Evolutionary conservation across 805 yeast genomes (phyloP), one percentile per base, ranked within the genome.

Genomic region (Spathaspora boniae): DNA sequence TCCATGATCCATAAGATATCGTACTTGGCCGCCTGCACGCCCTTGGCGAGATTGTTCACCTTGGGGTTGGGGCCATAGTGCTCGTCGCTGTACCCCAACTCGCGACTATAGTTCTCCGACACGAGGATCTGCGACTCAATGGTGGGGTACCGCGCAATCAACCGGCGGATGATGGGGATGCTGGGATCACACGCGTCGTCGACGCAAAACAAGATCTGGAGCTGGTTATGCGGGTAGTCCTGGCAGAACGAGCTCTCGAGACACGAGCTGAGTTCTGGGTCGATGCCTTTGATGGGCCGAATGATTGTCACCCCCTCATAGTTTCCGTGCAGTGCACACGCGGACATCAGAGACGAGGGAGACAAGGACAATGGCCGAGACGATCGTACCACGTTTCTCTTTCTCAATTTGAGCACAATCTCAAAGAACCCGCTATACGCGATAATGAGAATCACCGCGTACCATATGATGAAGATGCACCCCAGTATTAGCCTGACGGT

Each of bases 1-100:
- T 87, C 96, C 62, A 85, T 70, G 11, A 86, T 77, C 96, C 96
- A 87, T 9, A 88, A 46, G 14, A 83, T 72, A 51, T 87, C 95
- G 56, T 75, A 65, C 46, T 75, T 72, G 6, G 95, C 91, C 2
- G 57, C 57, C 26, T 63, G 55, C 51, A 81, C 86, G 5, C 95
- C 96, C 54, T 84, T 84, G n/a, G 87, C 79, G 30, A 87, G 62
- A 57, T 87, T 87, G 58, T 86, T 86, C 37, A 87, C 85, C 58
- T 87, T 87, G 5, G 96, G 96, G 49, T 87, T 87, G 4, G 94
- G 93, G 2, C 95, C 95, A 48, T 65, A 82, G 44, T 71, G 71
- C 23, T 58, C 60, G 29, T 78, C 82, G 6, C 59, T 51, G 9
- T 26, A 26, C 20, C 39, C 42, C 6, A 43, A 33, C 11, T n/a